Evolutionary conservation across 192 early-diverging fungal genomes (phyloP).

Genomic region (Geranomyces michiganensis): DNA sequence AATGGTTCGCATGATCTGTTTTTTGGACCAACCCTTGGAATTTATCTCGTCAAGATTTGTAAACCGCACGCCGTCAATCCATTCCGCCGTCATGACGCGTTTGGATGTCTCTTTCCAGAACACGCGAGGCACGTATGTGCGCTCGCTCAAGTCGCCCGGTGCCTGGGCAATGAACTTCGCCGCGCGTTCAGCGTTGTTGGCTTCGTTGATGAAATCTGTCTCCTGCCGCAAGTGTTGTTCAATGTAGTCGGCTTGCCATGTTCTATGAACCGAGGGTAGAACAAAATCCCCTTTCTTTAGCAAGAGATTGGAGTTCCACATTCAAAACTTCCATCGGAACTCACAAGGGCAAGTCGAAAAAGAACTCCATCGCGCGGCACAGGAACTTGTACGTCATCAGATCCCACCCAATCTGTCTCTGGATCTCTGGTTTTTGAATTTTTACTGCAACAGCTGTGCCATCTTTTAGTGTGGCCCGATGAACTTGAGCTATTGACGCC

Average conservation of each 20-base stretch:
- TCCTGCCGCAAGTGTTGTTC: constrained; percentile 75
- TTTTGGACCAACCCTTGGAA: constrained; percentile 28
- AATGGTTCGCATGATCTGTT: constrained; percentile 49
- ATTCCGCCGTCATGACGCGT: constrained; percentile 83
- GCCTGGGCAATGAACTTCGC: constrained; percentile 35
- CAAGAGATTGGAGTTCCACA: too few relatives aligned
- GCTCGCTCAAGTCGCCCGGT: constrained; percentile 22
- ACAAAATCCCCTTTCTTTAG: too few relatives aligned
- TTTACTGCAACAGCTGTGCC: constrained; percentile 82
- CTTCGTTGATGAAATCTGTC: constrained; percentile 89
- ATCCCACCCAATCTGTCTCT: constrained; percentile 83
- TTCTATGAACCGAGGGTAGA: constrained; percentile 14
- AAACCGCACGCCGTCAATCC: constrained; percentile 82
- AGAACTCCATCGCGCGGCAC: constrained; percentile 63
- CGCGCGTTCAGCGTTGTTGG: constrained; percentile 72
- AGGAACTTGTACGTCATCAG: constrained; percentile 69
- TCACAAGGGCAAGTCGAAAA: constrained; percentile 81
- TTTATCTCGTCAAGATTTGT: constrained; percentile 60
- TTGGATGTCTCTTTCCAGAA: constrained; percentile 70
- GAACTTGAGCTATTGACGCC: constrained; percentile 95
- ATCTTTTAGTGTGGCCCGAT: constrained; percentile 72
- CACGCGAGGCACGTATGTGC: constrained; percentile 82
- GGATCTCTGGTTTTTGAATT: constrained; percentile 90
- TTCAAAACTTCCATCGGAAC: neutral
- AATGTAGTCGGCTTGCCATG: constrained; percentile 77